Evolutionary conservation across 164 flowering plant species (phyloP), one percentile per base, ranked within the genome.

Genomic region (Umbellularia californica): DNA sequence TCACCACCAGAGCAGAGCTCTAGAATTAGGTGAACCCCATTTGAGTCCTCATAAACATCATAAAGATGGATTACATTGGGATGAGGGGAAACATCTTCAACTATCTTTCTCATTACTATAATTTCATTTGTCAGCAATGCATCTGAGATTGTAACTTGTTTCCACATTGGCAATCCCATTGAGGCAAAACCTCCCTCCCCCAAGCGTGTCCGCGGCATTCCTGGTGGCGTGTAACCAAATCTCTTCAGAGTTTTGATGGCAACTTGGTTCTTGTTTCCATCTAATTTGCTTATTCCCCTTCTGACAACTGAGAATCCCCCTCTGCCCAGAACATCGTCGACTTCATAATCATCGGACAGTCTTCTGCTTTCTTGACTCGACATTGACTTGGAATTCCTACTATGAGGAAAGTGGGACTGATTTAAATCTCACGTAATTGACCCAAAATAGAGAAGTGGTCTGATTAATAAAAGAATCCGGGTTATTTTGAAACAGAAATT

Each of bases 1-100:
- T 92, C 94, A 0, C 97, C 97, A 0, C 94, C 97, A 0, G 89
- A 88, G 62, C 94, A 92, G 6, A 90, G 90, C 81, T 92, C 94
- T 68, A 92, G 69, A 1, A 90, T 83, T 2, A 92, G 84, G 72
- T 92, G 97, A 50, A 90, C 88, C 0, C 91, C 94, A 13, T 63
- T 79, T 0, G 76, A 65, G 67, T 92, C 97, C 79, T 90, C 89
- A 23, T 84, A 90, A 10, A 90, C 91, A 50, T 90, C 97, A 27
- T 90, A 79, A 2, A 92, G 84, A 63, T 92, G 86, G 12, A 92
- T 86, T 52, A 92, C 92, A 70, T 92, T 92, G 0, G 79, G 81
- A 68, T 91, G 92, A 0, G 95, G 92, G 2, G 92, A 86, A 20
- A 91, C 93, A 24, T 84, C 86, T 68, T 89, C 93, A 1, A 91